Conservation (phyloP, 2,329 filamentous ascomycete genomes). For the Penicillium sp. region DNA sequence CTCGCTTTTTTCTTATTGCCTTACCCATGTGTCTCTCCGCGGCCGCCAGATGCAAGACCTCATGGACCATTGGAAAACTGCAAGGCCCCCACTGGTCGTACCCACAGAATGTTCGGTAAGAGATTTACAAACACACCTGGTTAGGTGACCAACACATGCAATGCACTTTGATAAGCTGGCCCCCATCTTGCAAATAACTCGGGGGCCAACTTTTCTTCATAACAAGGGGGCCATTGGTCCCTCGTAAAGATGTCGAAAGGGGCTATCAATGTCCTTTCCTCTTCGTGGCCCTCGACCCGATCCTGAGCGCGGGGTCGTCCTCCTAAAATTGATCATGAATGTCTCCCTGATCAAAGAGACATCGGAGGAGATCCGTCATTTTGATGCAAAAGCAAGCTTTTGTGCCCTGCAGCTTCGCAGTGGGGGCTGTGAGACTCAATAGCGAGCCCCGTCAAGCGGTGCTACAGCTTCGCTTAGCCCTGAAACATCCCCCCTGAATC, state of each 20-base stretch:
- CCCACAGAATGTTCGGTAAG: neutral
- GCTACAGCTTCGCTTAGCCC: neutral
- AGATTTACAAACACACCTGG: neutral
- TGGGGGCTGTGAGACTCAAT: neutral
- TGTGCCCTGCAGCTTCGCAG: neutral
- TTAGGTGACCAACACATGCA: neutral
- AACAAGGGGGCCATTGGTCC: neutral
- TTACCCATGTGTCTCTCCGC: neutral
- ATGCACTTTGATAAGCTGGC: neutral
- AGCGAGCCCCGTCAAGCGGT: neutral
- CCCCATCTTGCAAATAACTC: neutral
- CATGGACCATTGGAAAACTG: neutral
- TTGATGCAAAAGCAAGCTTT: neutral
- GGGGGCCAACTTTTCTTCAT: neutral
- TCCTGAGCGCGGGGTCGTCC: neutral
- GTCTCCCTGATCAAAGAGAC: neutral
- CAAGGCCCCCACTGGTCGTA: neutral
- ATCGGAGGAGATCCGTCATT: neutral
- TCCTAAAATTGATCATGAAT: neutral
- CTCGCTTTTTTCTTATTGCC: neutral
- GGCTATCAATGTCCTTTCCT: neutral
- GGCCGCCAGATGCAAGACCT: neutral
- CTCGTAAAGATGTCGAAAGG: neutral
- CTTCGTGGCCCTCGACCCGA: neutral
- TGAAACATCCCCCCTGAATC: neutral